Conservation (phyloP, 2,329 filamentous ascomycete species). For the Cladosporium phlei region DNA sequence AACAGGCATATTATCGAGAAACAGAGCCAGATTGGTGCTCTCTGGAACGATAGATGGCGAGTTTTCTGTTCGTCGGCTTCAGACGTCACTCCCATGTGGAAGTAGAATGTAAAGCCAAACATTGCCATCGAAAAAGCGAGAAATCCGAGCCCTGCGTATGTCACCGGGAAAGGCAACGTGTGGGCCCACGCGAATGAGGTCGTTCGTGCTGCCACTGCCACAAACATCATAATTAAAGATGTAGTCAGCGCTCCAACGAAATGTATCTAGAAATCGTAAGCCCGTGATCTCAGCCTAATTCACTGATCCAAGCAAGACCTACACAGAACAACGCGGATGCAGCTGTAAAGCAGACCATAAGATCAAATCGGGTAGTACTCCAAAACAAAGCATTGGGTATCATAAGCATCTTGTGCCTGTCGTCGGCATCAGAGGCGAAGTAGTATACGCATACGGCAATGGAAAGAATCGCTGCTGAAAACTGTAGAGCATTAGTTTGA, state of each 20-base stretch:
- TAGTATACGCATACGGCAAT: slow-evolving; percentile 31
- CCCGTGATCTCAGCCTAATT: not conserved
- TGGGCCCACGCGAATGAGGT: slow-evolving; percentile 32
- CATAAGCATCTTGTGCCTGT: slow-evolving; percentile 34
- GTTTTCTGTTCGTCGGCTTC: slow-evolving; percentile 7
- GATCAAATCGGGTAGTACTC: slow-evolving; percentile 29
- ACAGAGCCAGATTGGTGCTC: slow-evolving; percentile 31
- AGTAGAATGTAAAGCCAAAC: slow-evolving; percentile 28
- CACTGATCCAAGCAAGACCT: slow-evolving; percentile 19
- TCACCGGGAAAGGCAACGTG: slow-evolving; percentile 28
- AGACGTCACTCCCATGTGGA: slow-evolving; percentile 21
- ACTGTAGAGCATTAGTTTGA: slow-evolving; percentile 18
- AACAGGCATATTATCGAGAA: slow-evolving; percentile 39
- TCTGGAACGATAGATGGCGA: slow-evolving; percentile 13
- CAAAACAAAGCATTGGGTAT: slow-evolving; percentile 36
- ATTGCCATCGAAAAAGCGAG: slow-evolving; percentile 23
- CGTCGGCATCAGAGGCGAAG: slow-evolving; percentile 34
- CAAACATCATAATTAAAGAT: slow-evolving; percentile 36
- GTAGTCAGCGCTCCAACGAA: slow-evolving; percentile 38
- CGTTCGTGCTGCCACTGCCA: slow-evolving; percentile 31
- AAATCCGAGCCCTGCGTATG: slow-evolving; percentile 20
- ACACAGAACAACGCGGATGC: slow-evolving; percentile 28
- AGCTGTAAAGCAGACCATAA: slow-evolving; percentile 24
- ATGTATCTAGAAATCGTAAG: slow-evolving; percentile 32
- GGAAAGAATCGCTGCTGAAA: slow-evolving; percentile 1